Evolutionary conservation across 2,329 filamentous ascomycete genomes (phyloP).

Genomic region (Bipolaris victoriae): DNA sequence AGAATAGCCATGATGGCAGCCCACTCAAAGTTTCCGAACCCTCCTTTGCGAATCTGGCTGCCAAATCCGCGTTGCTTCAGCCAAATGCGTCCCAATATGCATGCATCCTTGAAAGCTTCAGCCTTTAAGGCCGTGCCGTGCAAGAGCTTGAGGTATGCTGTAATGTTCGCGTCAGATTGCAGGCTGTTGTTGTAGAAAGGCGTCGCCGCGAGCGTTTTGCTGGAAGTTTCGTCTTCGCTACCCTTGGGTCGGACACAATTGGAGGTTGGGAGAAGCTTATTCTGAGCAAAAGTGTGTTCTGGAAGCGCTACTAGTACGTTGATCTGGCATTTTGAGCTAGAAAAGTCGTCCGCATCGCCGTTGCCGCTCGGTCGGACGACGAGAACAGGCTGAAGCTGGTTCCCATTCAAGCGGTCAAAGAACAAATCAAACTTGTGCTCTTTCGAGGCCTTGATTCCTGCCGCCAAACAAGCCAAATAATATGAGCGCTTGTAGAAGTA

Average conservation of each 20-base stretch:
- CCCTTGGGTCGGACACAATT: slow-evolving; percentile 70
- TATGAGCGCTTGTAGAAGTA: slow-evolving; percentile 96
- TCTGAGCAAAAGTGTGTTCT: slow-evolving; percentile 69
- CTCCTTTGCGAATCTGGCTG: slow-evolving; percentile 72
- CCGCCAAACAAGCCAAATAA: slow-evolving; percentile 82
- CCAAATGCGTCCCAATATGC: slow-evolving; percentile 86
- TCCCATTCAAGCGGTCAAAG: slow-evolving; percentile 74
- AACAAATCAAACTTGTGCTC: slow-evolving; percentile 61
- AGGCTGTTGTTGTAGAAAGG: slow-evolving; percentile 90
- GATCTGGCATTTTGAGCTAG: slow-evolving; percentile 56
- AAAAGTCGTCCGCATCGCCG: slow-evolving; percentile 46
- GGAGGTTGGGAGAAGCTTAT: slow-evolving; percentile 72
- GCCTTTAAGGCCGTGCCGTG: slow-evolving; percentile 73
- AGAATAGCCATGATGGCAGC: slow-evolving; percentile 78
- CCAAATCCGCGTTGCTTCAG: slow-evolving; percentile 84
- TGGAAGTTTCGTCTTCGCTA: slow-evolving; percentile 52
- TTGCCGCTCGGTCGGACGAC: slow-evolving; percentile 51
- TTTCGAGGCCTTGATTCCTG: slow-evolving; percentile 67
- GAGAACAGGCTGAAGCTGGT: slow-evolving; percentile 75
- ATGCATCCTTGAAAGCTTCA: slow-evolving; percentile 78
- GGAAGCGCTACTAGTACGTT: slow-evolving; percentile 78
- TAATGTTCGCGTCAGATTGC: slow-evolving; percentile 75
- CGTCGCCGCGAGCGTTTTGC: slow-evolving; percentile 59
- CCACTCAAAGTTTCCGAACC: slow-evolving; percentile 95
- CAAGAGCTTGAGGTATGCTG: slow-evolving; percentile 76